phyloP scores from a whole-genome alignment of 176 grass and related monocot genomes.

The Musa schizocarpa region DNA sequence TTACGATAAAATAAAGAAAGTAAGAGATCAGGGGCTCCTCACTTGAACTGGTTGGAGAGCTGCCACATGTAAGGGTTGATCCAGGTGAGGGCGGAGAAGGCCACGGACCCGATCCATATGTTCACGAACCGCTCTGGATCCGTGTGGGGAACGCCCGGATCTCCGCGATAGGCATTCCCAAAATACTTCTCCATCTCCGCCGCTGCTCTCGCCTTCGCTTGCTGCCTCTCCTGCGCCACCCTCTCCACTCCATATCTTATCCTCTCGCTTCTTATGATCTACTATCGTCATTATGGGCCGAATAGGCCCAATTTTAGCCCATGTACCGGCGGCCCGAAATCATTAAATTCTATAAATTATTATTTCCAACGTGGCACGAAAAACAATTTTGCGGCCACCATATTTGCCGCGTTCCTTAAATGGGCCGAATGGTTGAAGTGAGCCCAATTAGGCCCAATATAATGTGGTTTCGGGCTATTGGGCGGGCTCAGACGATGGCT shows the following conservation, averaged over 20 bases:
- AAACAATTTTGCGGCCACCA: too few relatives aligned
- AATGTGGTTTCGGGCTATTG: background rate
- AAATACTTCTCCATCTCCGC: constrained; percentile 64
- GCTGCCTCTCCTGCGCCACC: background rate
- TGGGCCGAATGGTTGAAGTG: too few relatives aligned
- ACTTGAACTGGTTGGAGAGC: constrained; percentile 30
- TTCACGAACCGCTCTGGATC: constrained; percentile 47
- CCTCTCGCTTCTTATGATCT: background rate
- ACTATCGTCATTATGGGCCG: background rate
- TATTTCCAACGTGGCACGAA: too few relatives aligned
- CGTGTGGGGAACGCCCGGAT: constrained; percentile 70
- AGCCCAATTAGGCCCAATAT: too few relatives aligned
- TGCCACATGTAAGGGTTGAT: constrained; percentile 41
- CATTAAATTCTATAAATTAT: too few relatives aligned
- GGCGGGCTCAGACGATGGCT: background rate
- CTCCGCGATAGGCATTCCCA: constrained; percentile 60
- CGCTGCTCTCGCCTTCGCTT: background rate
- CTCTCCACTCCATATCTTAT: background rate
- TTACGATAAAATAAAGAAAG: background rate
- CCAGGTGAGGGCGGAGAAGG: constrained; percentile 63
- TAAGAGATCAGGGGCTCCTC: background rate
- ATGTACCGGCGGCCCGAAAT: too few relatives aligned
- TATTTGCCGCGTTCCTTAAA: too few relatives aligned
- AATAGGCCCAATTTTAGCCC: background rate
- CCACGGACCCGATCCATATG: constrained; percentile 61